Percentiles rank a stretch among this genome's conserved stretches.
Evolutionary conservation across 2,329 filamentous ascomycete species (phyloP).

Genomic region (Alternaria gaisen): DNA sequence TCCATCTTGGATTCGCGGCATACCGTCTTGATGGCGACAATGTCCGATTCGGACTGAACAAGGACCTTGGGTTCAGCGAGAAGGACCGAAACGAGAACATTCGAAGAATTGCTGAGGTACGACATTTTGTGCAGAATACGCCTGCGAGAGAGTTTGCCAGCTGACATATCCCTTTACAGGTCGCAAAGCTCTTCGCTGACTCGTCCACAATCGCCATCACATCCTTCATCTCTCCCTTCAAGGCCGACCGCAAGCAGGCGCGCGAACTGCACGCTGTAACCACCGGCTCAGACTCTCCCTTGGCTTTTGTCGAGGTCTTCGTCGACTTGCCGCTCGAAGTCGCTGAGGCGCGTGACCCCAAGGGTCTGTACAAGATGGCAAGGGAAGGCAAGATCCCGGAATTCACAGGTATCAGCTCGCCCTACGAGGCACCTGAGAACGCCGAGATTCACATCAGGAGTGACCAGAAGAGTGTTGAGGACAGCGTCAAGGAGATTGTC

Average conservation of each 20-base stretch:
- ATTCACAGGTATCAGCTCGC: constrained; percentile 94
- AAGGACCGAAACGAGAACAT: constrained; percentile 98
- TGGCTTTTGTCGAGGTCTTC: constrained; percentile 93
- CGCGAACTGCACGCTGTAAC: constrained; percentile 78
- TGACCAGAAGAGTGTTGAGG: constrained; percentile 82
- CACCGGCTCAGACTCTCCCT: constrained; percentile 63
- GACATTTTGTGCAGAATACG: constrained; percentile 1
- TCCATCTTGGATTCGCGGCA: constrained; percentile 81
- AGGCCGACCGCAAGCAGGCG: constrained; percentile 82
- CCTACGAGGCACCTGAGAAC: constrained; percentile 87
- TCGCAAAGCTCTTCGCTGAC: constrained; percentile 96
- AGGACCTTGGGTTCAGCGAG: constrained; percentile 94
- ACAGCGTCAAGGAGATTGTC: constrained; percentile 86
- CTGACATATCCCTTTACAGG: constrained; percentile 55
- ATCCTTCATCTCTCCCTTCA: constrained; percentile 96
- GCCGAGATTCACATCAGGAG: constrained; percentile 90
- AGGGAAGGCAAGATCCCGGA: constrained; percentile 93
- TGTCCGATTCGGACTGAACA: constrained; percentile 96
- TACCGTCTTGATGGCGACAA: constrained; percentile 99
- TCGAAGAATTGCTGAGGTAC: constrained; percentile 84
- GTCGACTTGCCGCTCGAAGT: constrained; percentile 91
- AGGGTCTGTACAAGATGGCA: constrained; percentile 98
- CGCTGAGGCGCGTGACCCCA: constrained; percentile 93
- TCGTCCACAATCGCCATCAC: constrained; percentile 86
- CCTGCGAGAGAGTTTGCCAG: background rate